A percentile compares a stretch with the other conserved stretches of the same genome.
Conservation (phyloP, 257 asterid species). For the Lantana camara region DNA sequence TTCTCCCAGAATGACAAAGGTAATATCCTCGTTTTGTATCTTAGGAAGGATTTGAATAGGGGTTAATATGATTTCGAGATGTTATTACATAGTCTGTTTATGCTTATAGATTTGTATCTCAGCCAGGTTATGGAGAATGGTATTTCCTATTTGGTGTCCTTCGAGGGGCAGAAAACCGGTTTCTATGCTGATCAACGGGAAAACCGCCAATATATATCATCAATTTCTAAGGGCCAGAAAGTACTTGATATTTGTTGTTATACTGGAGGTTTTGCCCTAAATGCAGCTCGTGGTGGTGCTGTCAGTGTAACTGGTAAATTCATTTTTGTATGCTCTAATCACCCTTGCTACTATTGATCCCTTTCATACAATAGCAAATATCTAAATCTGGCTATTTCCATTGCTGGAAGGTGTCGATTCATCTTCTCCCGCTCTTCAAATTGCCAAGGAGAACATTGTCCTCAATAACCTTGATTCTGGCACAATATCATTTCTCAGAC, state of each 20-base stretch:
- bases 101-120: conserved; percentile 22
- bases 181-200: conserved; percentile 99
- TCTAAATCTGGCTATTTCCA: conserved; percentile 18
- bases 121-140: conserved; percentile 86
- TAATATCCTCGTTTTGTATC: conserved; percentile 28
- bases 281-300: conserved; percentile 92
- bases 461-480: conserved; percentile 62
- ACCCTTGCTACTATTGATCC: conserved; percentile 13
- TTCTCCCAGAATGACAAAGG: conserved; percentile 65
- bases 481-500: conserved; percentile 61
- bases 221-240: conserved; percentile 70
- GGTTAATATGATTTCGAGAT: too few relatives aligned
- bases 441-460: conserved; percentile 71
- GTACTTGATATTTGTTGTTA: conserved; percentile 92
- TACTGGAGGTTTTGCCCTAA: conserved; percentile 92
- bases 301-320: conserved; percentile 65
- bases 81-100: background rate
- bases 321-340: conserved; percentile 2
- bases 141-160: conserved; percentile 71
- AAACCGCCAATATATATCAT: conserved; percentile 73
- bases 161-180: conserved; percentile 95
- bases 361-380: background rate
- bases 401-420: conserved; percentile 78
- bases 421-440: conserved; percentile 77
- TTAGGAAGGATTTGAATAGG: background rate